Base-by-base conservation (phyloP, 2,329 filamentous ascomycete genomes). In the Fusarium setosum region DNA sequence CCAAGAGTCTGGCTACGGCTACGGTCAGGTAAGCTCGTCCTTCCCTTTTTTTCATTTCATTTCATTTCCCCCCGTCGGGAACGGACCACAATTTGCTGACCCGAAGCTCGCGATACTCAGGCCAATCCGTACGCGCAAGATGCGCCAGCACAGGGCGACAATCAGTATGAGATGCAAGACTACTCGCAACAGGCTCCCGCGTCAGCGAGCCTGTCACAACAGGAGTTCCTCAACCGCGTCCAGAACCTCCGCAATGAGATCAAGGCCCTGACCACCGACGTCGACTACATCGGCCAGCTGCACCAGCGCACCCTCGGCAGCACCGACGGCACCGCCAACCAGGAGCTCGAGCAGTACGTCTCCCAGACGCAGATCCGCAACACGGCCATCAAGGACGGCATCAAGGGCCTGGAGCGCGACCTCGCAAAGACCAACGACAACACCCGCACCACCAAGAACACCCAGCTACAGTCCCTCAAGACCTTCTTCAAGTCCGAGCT, bases 341-440 rank as follows among this genome's bases (percentile, higher is more conserved):
- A 83, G 47, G 86, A 88, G 77, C 84, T 93, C 21, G 89, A 94
- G 77, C 82, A 85, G 70, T 83, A 91, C 52, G 86, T 93, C 56
- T 82, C 88, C 42, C 83, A 92, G 70, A 93, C 91, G 6, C 90
- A 92, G 76, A 81, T 89, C 66, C 86, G 90, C 72, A 93, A 92
- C 80, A 89, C 86, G n/a, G 83, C 86, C 66, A 92, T 95, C 82
- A 90, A 91, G 75, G 89, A 92, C 74, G 88, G 92, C 79, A 92
- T 95, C 82, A 92, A 92, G 77, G 86, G 86, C 69, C 83, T 95
- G 54, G 91, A 94, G 79, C 82, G 81, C 61, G 92, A 95, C 76
- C 86, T 89, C 42, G 82, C 84, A 75, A 87, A 88, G 75, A 91
- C 90, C 18, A 78, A 80, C 31, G 86, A 88, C 75, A 80, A 82